Evolutionary conservation across 1,139 yeast genomes (phyloP), one percentile per base, ranked within the genome.

Genomic region (Pichia cactophila): DNA sequence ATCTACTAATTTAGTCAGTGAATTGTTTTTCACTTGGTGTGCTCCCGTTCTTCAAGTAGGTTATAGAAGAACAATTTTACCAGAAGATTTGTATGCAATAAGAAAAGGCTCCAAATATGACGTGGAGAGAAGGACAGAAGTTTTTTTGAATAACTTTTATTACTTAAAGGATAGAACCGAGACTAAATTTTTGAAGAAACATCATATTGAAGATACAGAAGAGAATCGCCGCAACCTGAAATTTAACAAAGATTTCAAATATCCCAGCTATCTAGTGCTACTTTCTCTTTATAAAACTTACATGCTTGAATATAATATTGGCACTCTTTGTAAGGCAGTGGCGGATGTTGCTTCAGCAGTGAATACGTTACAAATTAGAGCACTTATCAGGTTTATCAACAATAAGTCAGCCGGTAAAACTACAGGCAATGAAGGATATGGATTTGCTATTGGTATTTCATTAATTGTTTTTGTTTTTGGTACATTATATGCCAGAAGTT

Each of bases 31-130:
- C 56, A 65, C 72, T 62, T 84, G 92, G 92, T 69, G 81, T 41
- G 54, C 67, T 17, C 86, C 87, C 0, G 53, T 83, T 3, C 58
- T 84, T 59, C 71, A 67, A 38, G 77, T 75, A 4, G 95, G 95
- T 1, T 86, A 85, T 61, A 73, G 73, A 50, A 72, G 95, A 58
- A 81, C 87, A 0, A 65, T 86, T 36, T 79, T 78, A 46, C 78
- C 81, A 7, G 74, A 77, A 48, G 95, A 86, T 64, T 63, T 86
- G 50, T 84, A 70, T 64, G 67, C 67, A 42, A 69, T 85, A 48
- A 73, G 77, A 14, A 74, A 71, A 11, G 75, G 78, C 23, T 65
- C 79, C 54, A 37, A 43, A 1, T 53, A 52, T 17, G 70, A 74
- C 46, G 80, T 83, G 14, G 80, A 80, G 31, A 65, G 54, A 39